Conservation (phyloP, 495 filamentous ascomycete genomes). For the Penicillium lagena region DNA sequence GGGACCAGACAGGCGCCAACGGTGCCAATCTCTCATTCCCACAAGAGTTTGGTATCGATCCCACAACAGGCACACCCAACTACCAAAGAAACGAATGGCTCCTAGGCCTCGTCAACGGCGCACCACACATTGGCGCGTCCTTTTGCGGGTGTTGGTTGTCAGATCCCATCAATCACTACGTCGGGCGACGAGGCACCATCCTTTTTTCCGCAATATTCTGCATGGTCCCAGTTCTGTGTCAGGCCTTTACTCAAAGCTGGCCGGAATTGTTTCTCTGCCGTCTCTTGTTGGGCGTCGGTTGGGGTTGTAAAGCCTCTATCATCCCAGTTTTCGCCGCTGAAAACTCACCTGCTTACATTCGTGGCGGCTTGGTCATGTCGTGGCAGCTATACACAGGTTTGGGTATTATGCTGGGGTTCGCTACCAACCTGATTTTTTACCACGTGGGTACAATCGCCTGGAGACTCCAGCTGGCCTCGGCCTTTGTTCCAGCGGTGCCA, state of each 20-base stretch:
- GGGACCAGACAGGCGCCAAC: constrained; percentile 46
- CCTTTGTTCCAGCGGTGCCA: constrained; percentile 70
- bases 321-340: constrained; percentile 76
- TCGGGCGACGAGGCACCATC: constrained; percentile 64
- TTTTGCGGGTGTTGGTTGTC: constrained; percentile 54
- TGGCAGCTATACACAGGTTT: constrained; percentile 88
- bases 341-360: constrained; percentile 64
- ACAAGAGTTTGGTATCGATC: constrained; percentile 33
- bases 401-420: constrained; percentile 67
- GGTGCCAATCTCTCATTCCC: constrained; percentile 69
- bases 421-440: constrained; percentile 62
- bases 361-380: constrained; percentile 76
- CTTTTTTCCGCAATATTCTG: constrained; percentile 62
- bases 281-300: constrained; percentile 64
- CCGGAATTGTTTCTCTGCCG: constrained; percentile 54
- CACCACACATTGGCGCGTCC: constrained; percentile 35
- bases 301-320: constrained; percentile 51
- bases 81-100: constrained; percentile 33
- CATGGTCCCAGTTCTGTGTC: constrained; percentile 54
- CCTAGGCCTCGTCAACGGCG: constrained; percentile 39
- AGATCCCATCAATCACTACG: constrained; percentile 59
- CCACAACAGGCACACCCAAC: background rate
- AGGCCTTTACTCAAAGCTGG: constrained; percentile 60
- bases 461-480: constrained; percentile 73
- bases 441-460: constrained; percentile 53